Conservation (phyloP, 148 eudicot species). For the Persicaria tinctoria region DNA sequence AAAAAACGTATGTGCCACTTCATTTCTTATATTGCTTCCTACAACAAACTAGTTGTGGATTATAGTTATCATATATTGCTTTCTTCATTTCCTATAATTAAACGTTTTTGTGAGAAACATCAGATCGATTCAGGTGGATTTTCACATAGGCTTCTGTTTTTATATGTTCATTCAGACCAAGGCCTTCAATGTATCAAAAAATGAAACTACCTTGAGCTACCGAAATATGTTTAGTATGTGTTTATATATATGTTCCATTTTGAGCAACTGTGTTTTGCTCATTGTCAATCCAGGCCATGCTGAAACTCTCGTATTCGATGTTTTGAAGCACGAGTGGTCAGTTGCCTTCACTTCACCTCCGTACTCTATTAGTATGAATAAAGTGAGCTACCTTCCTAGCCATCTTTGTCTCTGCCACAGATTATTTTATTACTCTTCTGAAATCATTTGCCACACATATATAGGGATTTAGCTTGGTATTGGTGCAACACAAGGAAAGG, state of each 20-base stretch:
- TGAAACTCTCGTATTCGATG: constrained; percentile 74
- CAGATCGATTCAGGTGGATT: too few species aligned
- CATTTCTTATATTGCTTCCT: background rate
- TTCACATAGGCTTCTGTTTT: too few species aligned
- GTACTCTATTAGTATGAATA: constrained; percentile 70
- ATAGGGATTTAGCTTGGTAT: constrained; percentile 87
- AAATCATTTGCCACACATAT: background rate
- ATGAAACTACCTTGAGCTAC: background rate
- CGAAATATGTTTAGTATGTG: background rate
- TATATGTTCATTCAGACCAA: too few species aligned
- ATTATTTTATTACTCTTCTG: background rate
- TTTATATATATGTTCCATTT: background rate
- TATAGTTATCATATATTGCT: too few species aligned
- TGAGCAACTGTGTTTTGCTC: background rate
- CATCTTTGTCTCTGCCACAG: too few species aligned
- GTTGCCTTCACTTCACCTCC: constrained; percentile 58
- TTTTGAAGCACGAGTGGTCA: constrained; percentile 74
- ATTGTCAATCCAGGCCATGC: constrained; percentile 49
- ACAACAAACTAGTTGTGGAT: background rate
- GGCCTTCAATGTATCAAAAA: background rate
- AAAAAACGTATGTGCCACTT: constrained; percentile 57
- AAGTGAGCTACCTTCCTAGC: constrained; percentile 35
- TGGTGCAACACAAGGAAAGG: constrained; percentile 74
- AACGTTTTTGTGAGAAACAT: too few species aligned
- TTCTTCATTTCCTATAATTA: too few species aligned